A percentile compares a stretch with the other conserved stretches of the same genome.
These are phyloP conservation scores for Ophiocordyceps sinensis DNA, from an alignment of 2,329 filamentous ascomycete species.

Conservation along the genomic window DNA sequence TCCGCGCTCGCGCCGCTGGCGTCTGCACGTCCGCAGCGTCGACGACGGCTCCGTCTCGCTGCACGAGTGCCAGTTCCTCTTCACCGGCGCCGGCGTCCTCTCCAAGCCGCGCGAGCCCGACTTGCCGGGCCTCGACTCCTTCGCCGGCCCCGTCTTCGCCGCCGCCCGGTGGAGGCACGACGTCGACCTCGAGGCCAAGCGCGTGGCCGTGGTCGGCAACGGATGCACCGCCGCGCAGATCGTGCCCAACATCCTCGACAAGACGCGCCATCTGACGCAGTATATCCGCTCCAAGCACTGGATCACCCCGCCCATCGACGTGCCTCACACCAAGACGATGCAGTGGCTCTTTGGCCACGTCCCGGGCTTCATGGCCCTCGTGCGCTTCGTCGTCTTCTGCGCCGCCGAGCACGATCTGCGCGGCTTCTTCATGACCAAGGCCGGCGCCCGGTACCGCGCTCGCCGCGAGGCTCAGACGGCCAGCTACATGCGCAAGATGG, in stretches of 20 bases:
- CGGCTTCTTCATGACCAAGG: constrained; percentile 25
- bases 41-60: constrained; percentile 8
- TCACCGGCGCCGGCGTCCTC: constrained; percentile 19
- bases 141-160: constrained; percentile 38
- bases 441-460: constrained; percentile 18
- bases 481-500: constrained; percentile 24
- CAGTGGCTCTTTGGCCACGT: constrained; percentile 26
- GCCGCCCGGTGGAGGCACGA: constrained; percentile 39
- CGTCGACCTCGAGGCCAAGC: constrained; percentile 30
- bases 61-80: constrained; percentile 27
- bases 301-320: constrained; percentile 20
- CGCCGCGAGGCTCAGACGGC: constrained; percentile 23
- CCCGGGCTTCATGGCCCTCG: constrained; percentile 27
- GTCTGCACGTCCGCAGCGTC: constrained; percentile 13
- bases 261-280: constrained; percentile 22
- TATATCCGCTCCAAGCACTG: constrained; percentile 28
- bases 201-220: constrained; percentile 38
- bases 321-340: constrained; percentile 5
- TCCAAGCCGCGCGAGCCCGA: constrained; percentile 18
- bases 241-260: constrained; percentile 26
- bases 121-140: constrained; percentile 34
- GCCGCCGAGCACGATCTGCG: constrained; percentile 16
- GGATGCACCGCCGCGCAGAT: constrained; percentile 41
- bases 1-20: constrained; percentile 19
- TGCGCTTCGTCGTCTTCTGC: constrained; percentile 26